Base-by-base conservation (phyloP, 2,329 filamentous ascomycete species). In the Daldinia eschscholtzii region DNA sequence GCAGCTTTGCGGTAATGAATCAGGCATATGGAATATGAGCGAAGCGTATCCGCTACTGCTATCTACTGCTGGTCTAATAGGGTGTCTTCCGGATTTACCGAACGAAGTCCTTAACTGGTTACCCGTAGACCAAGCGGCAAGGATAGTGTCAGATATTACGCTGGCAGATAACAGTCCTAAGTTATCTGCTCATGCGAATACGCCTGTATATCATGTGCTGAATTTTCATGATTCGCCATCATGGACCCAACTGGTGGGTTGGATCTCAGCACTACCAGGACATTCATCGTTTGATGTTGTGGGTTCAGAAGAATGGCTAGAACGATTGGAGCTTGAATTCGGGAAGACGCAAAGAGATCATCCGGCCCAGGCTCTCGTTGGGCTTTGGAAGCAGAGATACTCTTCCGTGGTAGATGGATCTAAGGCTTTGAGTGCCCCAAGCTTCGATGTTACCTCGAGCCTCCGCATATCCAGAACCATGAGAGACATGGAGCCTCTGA, bases 31-130 rank as follows among this genome's bases (percentile, higher is more conserved):
- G 84, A 86, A 85, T 71, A 75, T 75, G 30, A 81, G 74, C 37
- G 84, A 87, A 76, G 84, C 83, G 7, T 85, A 82, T 76, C 84
- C 84, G 41, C 69, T 85, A 70, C 82, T 86, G 80, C 73, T 86
- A 48, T 81, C 80, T 50, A 81, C 81, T 0, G 79, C 79, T 15
- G 76, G 76, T 57, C 68, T 79, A 9, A 77, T 81, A 0, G 74
- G 76, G 2, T 80, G 79, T 66, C 76, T 86, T 20, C 84, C 83
- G 6, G 73, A 76, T 33, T 72, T 86, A 1, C 74, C 76, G 1
- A 71, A 80, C 26, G 76, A 80, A 70, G 66, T 71, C 9, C 72
- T 85, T 9, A 77, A 76, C 65, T 86, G 84, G 84, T 71, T 86
- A 28, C 82, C 83, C 2, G 80, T 85, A 2, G 82, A 86, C 72